phyloP scores from a whole-genome alignment of 1,284 basidiomycete genomes.

The Puccinia hordei region DNA sequence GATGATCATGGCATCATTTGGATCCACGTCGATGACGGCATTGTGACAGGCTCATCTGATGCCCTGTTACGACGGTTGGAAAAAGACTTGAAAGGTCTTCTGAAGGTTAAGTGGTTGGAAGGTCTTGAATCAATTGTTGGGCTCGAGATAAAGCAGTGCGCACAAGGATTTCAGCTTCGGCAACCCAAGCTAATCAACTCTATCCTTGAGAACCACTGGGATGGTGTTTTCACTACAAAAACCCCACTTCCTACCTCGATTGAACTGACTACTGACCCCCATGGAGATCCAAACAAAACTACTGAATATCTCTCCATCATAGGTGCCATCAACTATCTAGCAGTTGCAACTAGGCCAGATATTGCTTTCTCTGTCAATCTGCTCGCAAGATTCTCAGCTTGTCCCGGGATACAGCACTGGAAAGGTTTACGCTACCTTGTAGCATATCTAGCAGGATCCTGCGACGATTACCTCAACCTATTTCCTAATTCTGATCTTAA shows the following conservation, averaged over 20 bases:
- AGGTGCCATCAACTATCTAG: no score
- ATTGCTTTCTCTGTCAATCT: no score
- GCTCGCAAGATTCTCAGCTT: no score
- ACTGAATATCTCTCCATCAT: conserved; percentile 24
- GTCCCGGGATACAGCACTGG: no score
- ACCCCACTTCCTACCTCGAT: background rate
- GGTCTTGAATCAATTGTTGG: background rate
- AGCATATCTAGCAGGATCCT: no score
- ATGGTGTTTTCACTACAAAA: background rate
- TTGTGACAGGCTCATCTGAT: background rate
- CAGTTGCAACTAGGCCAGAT: no score
- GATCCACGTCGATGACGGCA: no score
- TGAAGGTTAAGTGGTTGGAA: conserved; percentile 35
- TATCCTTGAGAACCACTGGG: no score
- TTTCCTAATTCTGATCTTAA: no score
- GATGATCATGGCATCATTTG: no score
- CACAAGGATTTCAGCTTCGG: background rate
- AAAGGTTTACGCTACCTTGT: no score
- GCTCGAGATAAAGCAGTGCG: background rate
- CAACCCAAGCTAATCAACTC: background rate
- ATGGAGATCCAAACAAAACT: background rate
- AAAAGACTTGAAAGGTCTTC: background rate
- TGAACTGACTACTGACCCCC: background rate
- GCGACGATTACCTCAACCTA: no score
- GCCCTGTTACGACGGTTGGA: background rate